phyloP scores from a whole-genome alignment of 768 basidiomycete genomes.

The Phlebiopsis flavidoalba region DNA sequence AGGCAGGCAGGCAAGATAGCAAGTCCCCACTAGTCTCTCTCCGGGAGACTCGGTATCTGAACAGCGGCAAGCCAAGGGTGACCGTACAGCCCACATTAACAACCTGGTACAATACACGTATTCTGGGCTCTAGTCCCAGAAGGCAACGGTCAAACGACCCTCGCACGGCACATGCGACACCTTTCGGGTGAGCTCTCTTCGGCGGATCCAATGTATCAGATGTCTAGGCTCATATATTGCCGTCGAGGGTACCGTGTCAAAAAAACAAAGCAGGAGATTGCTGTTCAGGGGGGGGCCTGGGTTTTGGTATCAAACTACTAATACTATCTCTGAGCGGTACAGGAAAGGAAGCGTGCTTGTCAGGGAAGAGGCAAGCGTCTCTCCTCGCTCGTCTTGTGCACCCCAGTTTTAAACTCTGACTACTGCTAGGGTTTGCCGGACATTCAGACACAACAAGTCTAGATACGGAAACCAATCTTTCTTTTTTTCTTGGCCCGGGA shows the following conservation, averaged over 20 bases:
- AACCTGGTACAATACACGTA: constrained; percentile 93
- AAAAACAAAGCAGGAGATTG: constrained; percentile 89
- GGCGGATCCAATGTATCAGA: neutral
- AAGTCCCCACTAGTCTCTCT: constrained; percentile 25
- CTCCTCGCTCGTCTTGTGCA: neutral
- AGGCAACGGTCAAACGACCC: constrained; percentile 72
- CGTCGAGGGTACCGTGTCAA: constrained; percentile 78
- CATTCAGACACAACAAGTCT: neutral
- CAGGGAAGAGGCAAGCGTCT: constrained; percentile 46
- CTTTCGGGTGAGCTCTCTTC: constrained; percentile 48
- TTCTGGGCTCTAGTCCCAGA: constrained; percentile 93
- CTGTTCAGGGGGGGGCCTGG: constrained; percentile 74
- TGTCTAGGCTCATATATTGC: neutral
- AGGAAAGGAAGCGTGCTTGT: constrained; percentile 84
- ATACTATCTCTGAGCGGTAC: constrained; percentile 60
- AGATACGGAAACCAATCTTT: neutral
- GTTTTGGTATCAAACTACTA: constrained; percentile 90
- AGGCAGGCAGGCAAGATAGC: constrained; percentile 98
- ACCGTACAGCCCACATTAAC: constrained; percentile 83
- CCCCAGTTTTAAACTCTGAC: neutral
- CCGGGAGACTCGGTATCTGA: neutral
- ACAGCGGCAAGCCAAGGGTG: neutral
- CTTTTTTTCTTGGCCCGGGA: no score
- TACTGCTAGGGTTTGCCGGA: neutral
- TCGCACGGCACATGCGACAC: constrained; percentile 80